These are phyloP conservation scores for Achaetomiella virescens DNA, from an alignment of 495 filamentous ascomycete species.

Conservation along the genomic window DNA sequence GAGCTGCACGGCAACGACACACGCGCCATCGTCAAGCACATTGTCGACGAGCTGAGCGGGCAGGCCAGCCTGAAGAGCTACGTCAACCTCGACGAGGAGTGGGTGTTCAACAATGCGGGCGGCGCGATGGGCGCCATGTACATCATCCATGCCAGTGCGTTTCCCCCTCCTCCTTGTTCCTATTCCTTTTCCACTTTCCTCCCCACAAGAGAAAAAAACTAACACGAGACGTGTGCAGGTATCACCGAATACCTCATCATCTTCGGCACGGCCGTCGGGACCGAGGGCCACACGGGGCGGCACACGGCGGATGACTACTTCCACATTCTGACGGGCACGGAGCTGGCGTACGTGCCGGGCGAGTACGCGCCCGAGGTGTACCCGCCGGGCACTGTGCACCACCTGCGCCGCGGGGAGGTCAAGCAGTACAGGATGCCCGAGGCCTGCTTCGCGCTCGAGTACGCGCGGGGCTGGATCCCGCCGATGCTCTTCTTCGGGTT, in stretches of 20 bases:
- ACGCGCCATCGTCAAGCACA: conserved; percentile 56
- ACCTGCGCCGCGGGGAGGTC: conserved; percentile 65
- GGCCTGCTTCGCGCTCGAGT: conserved; percentile 79
- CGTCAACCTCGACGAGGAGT: conserved; percentile 56
- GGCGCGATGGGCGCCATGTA: conserved; percentile 89
- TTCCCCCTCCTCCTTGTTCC: not conserved
- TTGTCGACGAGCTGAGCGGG: conserved; percentile 50
- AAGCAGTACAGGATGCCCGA: conserved; percentile 84
- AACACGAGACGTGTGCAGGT: no score
- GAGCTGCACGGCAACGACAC: conserved; percentile 67
- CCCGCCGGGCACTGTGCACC: conserved; percentile 68
- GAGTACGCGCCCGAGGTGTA: conserved; percentile 67
- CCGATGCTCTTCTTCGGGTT: conserved; percentile 85
- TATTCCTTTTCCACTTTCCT: not conserved
- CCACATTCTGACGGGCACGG: conserved; percentile 72
- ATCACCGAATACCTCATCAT: conserved; percentile 21
- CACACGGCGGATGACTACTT: conserved; percentile 92
- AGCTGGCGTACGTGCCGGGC: conserved; percentile 66
- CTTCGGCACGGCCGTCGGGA: conserved; percentile 71
- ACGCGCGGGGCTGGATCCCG: conserved; percentile 85
- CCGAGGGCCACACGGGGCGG: conserved; percentile 78
- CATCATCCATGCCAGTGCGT: conserved; percentile 73
- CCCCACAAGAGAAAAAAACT: no score
- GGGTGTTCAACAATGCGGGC: conserved; percentile 74
- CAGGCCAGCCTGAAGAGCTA: conserved; percentile 37